A percentile compares a stretch with the other conserved stretches of the same genome.
Conservation (phyloP, 176 grass and related monocot genomes). For the Pharus latifolius region DNA sequence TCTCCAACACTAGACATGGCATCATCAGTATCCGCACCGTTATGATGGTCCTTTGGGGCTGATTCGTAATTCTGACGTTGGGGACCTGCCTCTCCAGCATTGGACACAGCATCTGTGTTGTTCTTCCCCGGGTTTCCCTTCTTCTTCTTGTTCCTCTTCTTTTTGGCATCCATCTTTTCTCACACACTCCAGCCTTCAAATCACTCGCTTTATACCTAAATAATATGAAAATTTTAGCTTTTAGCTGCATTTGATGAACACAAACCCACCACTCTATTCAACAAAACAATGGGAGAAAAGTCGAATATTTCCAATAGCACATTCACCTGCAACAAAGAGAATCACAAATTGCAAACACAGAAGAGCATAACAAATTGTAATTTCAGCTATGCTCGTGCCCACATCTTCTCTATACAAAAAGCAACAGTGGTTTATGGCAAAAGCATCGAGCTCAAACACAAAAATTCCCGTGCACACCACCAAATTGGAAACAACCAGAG, state of each 20-base stretch:
- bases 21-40: slow-evolving; percentile 18
- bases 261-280: too few species aligned
- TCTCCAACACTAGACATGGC: slow-evolving; percentile 25
- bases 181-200: neutral
- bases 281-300: neutral
- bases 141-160: slow-evolving; percentile 95
- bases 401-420: too few species aligned
- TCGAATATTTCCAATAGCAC: too few species aligned
- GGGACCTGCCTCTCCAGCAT: slow-evolving; percentile 31
- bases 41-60: slow-evolving; percentile 5
- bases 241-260: neutral
- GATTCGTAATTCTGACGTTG: slow-evolving; percentile 14
- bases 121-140: slow-evolving; percentile 74
- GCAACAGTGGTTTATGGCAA: too few species aligned
- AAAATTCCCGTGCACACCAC: too few species aligned
- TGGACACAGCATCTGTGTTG: slow-evolving; percentile 23
- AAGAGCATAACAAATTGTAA: too few species aligned
- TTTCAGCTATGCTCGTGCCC: too few species aligned
- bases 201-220: neutral
- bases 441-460: too few species aligned
- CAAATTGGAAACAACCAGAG: too few species aligned
- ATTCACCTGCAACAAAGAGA: too few species aligned
- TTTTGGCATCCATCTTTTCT: slow-evolving; percentile 68
- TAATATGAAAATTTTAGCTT: neutral
- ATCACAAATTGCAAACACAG: too few species aligned